Evolutionary conservation across 2,329 filamentous ascomycete genomes (phyloP).

Genomic region (Ceratocystiopsis sp.): DNA sequence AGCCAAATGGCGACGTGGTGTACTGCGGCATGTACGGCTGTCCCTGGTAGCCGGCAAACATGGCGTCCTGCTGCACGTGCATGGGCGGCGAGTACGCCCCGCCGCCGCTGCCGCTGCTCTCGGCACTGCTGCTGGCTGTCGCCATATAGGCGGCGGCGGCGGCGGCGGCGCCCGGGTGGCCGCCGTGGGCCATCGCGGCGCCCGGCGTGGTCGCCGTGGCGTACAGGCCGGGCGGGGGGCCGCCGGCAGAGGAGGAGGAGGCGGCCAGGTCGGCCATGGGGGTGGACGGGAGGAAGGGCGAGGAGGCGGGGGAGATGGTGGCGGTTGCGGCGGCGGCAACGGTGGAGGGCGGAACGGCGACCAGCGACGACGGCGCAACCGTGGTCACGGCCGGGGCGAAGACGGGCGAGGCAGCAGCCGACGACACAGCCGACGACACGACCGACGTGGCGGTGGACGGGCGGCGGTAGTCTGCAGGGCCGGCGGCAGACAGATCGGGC

Average conservation of each 20-base stretch:
- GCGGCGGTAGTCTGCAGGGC: too few relatives aligned
- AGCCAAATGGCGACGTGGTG: conserved; percentile 3
- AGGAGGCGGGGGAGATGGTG: conserved; percentile 4
- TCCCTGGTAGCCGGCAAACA: conserved; percentile 18
- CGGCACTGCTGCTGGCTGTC: conserved; percentile 13
- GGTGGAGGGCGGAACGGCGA: too few relatives aligned
- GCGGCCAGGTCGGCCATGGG: conserved; percentile 24
- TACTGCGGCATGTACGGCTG: conserved; percentile 17
- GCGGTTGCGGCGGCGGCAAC: conserved; percentile 1
- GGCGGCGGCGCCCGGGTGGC: conserved; percentile 11
- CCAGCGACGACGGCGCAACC: conserved; percentile 18
- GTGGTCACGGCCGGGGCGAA: conserved; percentile 23
- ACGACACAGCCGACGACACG: conserved; percentile 1
- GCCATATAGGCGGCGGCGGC: conserved; percentile 9
- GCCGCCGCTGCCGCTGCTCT: background rate
- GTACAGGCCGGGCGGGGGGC: conserved; percentile 27
- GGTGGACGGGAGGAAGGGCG: conserved; percentile 19
- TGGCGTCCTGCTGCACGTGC: conserved; percentile 14
- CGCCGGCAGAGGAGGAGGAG: conserved; percentile 19
- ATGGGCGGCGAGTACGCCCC: conserved; percentile 6
- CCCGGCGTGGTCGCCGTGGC: too few relatives aligned
- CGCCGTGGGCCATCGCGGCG: too few relatives aligned
- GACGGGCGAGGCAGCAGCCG: conserved; percentile 12
- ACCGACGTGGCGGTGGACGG: too few relatives aligned
- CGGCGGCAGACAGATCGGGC: too few relatives aligned